Evolutionary conservation across 768 basidiomycete genomes (phyloP).

Genomic region (Megacollybia marginata): DNA sequence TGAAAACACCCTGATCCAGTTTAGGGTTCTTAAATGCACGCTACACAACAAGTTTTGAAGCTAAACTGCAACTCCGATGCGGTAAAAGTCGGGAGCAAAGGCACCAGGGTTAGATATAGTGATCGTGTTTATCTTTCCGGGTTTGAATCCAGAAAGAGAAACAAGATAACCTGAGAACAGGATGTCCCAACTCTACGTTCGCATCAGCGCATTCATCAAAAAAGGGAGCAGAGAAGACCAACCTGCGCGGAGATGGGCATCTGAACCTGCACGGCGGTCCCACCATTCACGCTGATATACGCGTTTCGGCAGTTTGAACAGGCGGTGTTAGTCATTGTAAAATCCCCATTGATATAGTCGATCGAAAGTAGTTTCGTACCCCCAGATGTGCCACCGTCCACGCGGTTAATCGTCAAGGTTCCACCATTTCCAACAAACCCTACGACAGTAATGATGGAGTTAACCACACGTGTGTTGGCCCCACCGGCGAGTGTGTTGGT

Average conservation of each 20-base stretch:
- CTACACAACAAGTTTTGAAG: no score
- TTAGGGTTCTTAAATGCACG: no score
- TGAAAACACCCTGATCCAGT: no score
- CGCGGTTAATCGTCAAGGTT: conserved; percentile 31
- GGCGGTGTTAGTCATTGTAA: conserved; percentile 31
- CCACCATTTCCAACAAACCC: conserved; percentile 29
- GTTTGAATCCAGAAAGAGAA: conserved; percentile 32
- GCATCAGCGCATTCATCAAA: not conserved
- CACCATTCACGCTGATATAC: conserved; percentile 39
- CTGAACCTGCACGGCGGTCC: conserved; percentile 31
- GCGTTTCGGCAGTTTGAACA: conserved; percentile 44
- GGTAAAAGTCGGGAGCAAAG: conserved; percentile 34
- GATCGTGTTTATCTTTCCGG: conserved; percentile 37
- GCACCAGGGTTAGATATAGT: conserved; percentile 35
- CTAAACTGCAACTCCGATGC: conserved; percentile 24
- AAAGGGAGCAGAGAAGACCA: not conserved
- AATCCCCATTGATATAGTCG: conserved; percentile 42
- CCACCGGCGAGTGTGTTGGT: conserved; percentile 11
- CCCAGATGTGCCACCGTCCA: conserved; percentile 33
- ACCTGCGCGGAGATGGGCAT: conserved; percentile 45
- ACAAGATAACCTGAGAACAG: conserved; percentile 32
- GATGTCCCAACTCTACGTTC: conserved; percentile 37
- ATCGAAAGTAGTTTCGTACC: conserved; percentile 36
- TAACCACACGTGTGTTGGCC: conserved; percentile 10
- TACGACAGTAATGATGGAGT: conserved; percentile 10